A percentile compares a stretch with the other conserved stretches of the same genome.
Conservation (phyloP, 2,329 filamentous ascomycete species). For the Neonectria punicea region DNA sequence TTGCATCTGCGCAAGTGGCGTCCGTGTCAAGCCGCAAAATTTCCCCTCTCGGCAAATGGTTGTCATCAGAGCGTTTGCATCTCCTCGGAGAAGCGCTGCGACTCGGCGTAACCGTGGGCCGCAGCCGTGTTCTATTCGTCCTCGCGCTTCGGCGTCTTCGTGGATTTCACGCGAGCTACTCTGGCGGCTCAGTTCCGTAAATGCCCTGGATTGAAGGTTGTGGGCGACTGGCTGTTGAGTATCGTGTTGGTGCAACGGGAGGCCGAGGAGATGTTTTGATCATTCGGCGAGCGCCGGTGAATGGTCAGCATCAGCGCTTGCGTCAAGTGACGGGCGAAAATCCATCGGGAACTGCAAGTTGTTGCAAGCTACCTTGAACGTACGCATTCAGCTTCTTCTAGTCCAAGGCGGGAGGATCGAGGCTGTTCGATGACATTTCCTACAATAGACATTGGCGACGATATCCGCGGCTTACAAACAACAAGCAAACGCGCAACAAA, state of each 20-base stretch:
- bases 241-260: background rate
- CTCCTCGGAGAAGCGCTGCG: background rate
- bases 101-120: background rate
- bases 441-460: no score
- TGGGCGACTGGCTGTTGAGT: background rate
- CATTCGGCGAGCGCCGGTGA: background rate
- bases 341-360: background rate
- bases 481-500: background rate
- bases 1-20: background rate
- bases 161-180: background rate
- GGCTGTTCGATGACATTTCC: background rate
- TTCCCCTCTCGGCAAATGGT: conserved; percentile 11
- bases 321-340: background rate
- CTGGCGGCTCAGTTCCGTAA: background rate
- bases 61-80: background rate
- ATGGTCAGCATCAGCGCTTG: background rate
- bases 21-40: no score
- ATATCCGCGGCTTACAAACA: background rate
- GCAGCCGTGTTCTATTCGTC: background rate
- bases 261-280: background rate
- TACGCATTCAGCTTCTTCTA: background rate
- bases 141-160: background rate
- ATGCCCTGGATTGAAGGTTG: background rate
- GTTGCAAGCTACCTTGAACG: background rate
- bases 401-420: background rate